Evolutionary conservation across 202 grass and related monocot genomes (phyloP).

Genomic region (Carex arenaria): DNA sequence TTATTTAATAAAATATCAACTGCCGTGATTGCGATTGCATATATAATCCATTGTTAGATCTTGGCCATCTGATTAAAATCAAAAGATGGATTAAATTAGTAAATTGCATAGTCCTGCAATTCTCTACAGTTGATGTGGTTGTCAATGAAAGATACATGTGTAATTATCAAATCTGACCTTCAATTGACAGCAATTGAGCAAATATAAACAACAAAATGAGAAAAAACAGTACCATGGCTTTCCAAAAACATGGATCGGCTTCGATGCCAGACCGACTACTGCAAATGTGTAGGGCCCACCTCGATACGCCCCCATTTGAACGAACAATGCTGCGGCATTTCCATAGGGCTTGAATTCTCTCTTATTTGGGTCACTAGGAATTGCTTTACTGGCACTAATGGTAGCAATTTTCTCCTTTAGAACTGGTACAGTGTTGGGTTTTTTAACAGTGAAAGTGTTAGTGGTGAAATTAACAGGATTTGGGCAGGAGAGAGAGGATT

Average conservation of each 20-base stretch:
- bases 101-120: not conserved
- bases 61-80: not conserved
- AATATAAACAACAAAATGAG: not conserved
- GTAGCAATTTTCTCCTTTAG: not conserved
- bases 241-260: conserved; percentile 73
- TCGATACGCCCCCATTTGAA: conserved; percentile 83
- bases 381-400: not conserved
- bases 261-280: conserved; percentile 61
- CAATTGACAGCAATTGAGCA: not conserved
- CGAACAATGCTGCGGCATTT: conserved; percentile 78
- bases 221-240: conserved; percentile 59
- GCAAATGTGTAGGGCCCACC: conserved; percentile 83
- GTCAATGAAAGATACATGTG: not conserved
- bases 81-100: not conserved
- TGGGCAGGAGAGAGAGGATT: conserved; percentile 31
- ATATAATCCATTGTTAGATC: not conserved
- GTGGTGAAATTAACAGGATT: conserved; percentile 10
- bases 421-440: not conserved
- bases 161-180: not conserved
- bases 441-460: not conserved
- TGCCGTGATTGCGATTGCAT: not conserved
- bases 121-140: not conserved
- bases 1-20: not conserved
- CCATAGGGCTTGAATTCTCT: conserved; percentile 65
- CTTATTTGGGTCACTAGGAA: conserved; percentile 27